Evolutionary conservation across 2,329 filamentous ascomycete genomes (phyloP).

Genomic region (Dactylonectria macrodidyma): DNA sequence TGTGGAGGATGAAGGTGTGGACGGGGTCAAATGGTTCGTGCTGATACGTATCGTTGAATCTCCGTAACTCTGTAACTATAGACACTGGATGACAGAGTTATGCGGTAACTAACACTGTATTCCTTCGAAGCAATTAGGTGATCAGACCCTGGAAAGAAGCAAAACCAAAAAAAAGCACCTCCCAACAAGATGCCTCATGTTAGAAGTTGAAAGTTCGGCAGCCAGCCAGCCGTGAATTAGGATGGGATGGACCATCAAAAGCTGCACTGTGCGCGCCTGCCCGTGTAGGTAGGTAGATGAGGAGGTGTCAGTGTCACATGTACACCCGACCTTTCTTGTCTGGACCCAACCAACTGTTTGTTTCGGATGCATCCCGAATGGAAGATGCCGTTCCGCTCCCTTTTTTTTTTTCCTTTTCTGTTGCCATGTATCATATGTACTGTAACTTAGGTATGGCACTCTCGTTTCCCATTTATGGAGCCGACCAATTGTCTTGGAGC

Average conservation of each 20-base stretch:
- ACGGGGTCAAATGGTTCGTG: background rate
- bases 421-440: too few relatives aligned
- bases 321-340: slow-evolving; percentile 7
- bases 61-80: background rate
- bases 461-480: slow-evolving; percentile 3
- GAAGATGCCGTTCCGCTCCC: background rate
- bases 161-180: background rate
- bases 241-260: background rate
- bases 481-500: background rate
- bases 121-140: background rate
- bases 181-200: background rate
- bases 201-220: background rate
- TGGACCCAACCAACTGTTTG: background rate
- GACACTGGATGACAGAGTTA: slow-evolving; percentile 9
- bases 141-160: background rate
- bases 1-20: background rate
- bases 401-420: slow-evolving; percentile 3
- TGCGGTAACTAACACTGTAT: slow-evolving; percentile 19
- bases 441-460: slow-evolving; percentile 8
- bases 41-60: background rate
- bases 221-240: background rate
- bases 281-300: background rate
- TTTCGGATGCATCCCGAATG: background rate
- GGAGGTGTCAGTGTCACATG: slow-evolving; percentile 9
- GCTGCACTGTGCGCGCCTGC: slow-evolving; percentile 9